Evolutionary conservation across 495 filamentous ascomycete species (phyloP), one percentile per base, ranked within the genome.

Genomic region (Trichoderma virens): DNA sequence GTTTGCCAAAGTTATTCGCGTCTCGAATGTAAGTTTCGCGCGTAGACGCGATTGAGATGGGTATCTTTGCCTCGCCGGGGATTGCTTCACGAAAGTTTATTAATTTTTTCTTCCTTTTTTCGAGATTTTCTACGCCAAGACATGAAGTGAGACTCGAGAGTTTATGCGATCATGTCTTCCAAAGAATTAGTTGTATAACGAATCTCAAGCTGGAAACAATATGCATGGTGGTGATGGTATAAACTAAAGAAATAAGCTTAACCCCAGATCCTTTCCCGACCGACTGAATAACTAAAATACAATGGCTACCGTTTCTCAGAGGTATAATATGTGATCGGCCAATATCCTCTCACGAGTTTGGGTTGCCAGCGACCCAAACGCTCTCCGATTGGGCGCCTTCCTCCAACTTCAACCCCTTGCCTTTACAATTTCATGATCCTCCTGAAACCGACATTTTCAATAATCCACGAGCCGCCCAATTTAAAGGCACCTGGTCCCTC

Each of bases 371-470:
- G n/a, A n/a, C n/a, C n/a, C n/a, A n/a, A n/a, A n/a, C n/a, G n/a
- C n/a, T n/a, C n/a, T n/a, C n/a, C n/a, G n/a, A n/a, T n/a, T n/a
- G n/a, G n/a, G 18, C 16, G 2, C n/a, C 43, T 43, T 18, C 45
- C 45, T 30, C 2, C 20, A n/a, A n/a, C n/a, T n/a, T 28, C 51
- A 14, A 4, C 25, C 2, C 11, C 23, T 56, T 56, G 7, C 3
- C 47, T 20, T 67, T 67, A 74, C 54, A 80, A 62, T 31, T 76
- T 75, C 63, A 74, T 74, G 60, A 81, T 56, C 71, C 76, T 75
- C 67, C 83, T 75, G 45, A 86, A 68, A 14, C 68, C 80, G 3
- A 63, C 62, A 74, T 85, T 86, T 20, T 71, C 67, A 45, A 88
- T 60, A 47, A 82, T 75, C 65, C 75, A 70, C 0, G 70, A 65